Percentiles rank a stretch among this genome's conserved stretches.
These are phyloP conservation scores for Boletus speciosus DNA, from an alignment of 768 basidiomycete species.

Conservation along the genomic window DNA sequence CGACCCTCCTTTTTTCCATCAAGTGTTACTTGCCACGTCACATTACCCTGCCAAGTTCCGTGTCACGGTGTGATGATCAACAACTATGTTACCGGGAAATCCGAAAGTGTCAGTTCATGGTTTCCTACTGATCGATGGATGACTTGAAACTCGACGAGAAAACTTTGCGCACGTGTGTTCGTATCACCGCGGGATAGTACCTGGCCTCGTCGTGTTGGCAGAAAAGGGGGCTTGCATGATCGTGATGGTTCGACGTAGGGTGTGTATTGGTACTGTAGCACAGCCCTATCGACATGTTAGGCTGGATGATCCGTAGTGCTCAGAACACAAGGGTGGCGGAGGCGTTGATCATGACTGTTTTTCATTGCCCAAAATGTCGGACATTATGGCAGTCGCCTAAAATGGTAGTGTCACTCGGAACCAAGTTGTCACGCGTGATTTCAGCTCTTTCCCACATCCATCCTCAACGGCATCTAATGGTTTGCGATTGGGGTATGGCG, in stretches of 20 bases:
- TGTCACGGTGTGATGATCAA: background rate
- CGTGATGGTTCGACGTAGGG: background rate
- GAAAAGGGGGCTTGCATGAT: background rate
- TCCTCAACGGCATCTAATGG: background rate
- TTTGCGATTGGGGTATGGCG: background rate
- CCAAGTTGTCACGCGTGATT: background rate
- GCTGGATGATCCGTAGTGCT: background rate
- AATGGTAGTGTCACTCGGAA: background rate
- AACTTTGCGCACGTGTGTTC: background rate
- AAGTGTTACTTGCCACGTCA: slow-evolving; percentile 14
- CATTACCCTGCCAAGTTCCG: background rate
- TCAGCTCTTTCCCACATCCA: too few species aligned
- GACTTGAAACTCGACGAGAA: background rate
- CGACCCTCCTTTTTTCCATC: background rate
- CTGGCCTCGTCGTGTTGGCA: background rate
- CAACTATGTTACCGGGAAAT: background rate
- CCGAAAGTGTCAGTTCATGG: background rate
- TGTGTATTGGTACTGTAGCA: background rate
- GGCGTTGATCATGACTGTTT: background rate
- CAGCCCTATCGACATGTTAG: too few species aligned
- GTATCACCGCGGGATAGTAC: background rate
- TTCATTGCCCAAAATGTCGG: too few species aligned
- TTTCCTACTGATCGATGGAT: background rate
- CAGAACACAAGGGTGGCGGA: background rate
- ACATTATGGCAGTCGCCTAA: background rate